A percentile compares a stretch with the other conserved stretches of the same genome.
These are phyloP conservation scores for Flaveria trinervia DNA, from an alignment of 129 eudicot species.

Conservation along the genomic window DNA sequence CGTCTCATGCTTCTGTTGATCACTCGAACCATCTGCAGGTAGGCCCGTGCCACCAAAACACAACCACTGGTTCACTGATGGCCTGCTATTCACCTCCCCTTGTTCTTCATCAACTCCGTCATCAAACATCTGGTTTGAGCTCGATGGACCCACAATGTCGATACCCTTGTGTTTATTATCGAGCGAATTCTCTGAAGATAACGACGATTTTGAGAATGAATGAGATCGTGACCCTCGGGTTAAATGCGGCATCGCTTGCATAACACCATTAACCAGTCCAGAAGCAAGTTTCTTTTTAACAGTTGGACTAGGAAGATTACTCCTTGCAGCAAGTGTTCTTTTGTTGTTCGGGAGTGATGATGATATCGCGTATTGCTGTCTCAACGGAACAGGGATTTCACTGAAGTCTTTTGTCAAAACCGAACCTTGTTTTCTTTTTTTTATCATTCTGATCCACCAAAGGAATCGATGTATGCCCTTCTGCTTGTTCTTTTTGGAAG, in stretches of 20 bases:
- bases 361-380: conserved; percentile 61
- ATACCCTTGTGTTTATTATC: conserved; percentile 37
- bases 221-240: conserved; percentile 44
- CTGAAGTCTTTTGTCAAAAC: conserved; percentile 36
- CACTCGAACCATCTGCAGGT: conserved; percentile 23
- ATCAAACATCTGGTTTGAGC: conserved; percentile 42
- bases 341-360: conserved; percentile 66
- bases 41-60: conserved; percentile 54
- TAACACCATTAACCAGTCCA: conserved; percentile 62
- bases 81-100: conserved; percentile 49
- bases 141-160: conserved; percentile 45
- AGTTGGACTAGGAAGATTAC: conserved; percentile 68
- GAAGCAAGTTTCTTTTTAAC: conserved; percentile 76
- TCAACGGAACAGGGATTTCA: conserved; percentile 55
- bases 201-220: conserved; percentile 51
- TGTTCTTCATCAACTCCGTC: conserved; percentile 45
- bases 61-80: conserved; percentile 49
- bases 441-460: conserved; percentile 65
- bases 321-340: conserved; percentile 71
- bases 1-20: conserved; percentile 36
- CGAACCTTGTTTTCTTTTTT: conserved; percentile 30
- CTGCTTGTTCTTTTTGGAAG: conserved; percentile 35
- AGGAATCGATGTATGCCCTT: conserved; percentile 57
- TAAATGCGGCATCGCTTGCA: conserved; percentile 61
- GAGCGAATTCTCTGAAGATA: conserved; percentile 56